Evolutionary conservation across 768 basidiomycete species (phyloP).

Genomic region (Hortiboletus flavorubellus): DNA sequence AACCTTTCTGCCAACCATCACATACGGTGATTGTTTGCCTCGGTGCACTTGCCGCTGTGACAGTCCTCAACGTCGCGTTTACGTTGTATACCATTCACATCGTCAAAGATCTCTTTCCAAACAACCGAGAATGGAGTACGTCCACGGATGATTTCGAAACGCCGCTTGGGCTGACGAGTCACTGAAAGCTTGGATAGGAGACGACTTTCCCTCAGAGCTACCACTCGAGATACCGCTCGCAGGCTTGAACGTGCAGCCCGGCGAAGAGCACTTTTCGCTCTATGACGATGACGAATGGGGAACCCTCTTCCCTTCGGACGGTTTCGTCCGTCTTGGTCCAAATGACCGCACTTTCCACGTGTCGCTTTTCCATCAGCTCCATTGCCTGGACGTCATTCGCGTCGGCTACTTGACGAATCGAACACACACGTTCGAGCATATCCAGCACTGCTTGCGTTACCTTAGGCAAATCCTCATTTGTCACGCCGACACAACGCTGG

Average conservation of each 20-base stretch:
- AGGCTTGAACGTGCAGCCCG: slow-evolving; percentile 26
- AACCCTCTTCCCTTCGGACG: slow-evolving; percentile 31
- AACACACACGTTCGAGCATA: too few species aligned
- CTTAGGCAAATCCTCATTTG: slow-evolving; percentile 34
- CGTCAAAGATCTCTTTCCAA: slow-evolving; percentile 11
- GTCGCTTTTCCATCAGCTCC: slow-evolving; percentile 45
- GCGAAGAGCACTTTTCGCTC: slow-evolving; percentile 29
- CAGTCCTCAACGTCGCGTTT: slow-evolving; percentile 20
- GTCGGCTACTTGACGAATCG: too few species aligned
- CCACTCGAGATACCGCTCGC: slow-evolving; percentile 29
- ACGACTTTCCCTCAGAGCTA: slow-evolving; percentile 32
- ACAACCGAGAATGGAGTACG: slow-evolving; percentile 25
- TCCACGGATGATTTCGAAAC: not conserved
- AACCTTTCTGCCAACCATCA: not conserved
- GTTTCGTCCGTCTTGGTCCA: slow-evolving; percentile 35
- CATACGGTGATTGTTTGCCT: slow-evolving; percentile 11
- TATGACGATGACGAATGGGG: slow-evolving; percentile 37
- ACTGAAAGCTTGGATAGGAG: slow-evolving; percentile 25
- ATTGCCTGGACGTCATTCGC: too few species aligned
- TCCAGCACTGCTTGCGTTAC: too few species aligned
- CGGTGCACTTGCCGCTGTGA: slow-evolving; percentile 19
- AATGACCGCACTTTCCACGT: slow-evolving; percentile 32
- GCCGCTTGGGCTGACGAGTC: not conserved
- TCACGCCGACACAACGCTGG: slow-evolving; percentile 38
- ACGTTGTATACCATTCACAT: slow-evolving; percentile 19